These are phyloP conservation scores for Russula olivacea DNA, from an alignment of 768 basidiomycete species.

Conservation along the genomic window DNA sequence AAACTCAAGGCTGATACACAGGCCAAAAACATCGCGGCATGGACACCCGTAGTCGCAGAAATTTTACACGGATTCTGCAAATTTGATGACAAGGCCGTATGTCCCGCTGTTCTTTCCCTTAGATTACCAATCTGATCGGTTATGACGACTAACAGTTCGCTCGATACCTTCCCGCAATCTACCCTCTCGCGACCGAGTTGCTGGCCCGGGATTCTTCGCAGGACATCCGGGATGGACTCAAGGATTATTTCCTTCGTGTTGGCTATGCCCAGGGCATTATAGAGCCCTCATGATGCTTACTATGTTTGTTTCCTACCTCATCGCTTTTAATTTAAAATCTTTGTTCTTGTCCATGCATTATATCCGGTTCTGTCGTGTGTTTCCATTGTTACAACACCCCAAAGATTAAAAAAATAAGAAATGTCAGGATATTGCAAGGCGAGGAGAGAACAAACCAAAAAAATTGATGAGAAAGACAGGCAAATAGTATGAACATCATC, in stretches of 20 bases:
- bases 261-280: constrained; percentile 67
- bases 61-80: constrained; percentile 84
- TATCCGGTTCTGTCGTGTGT: neutral
- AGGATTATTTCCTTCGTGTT: constrained; percentile 75
- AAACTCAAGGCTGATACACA: constrained; percentile 86
- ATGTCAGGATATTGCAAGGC: neutral
- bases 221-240: constrained; percentile 76
- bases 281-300: constrained; percentile 39
- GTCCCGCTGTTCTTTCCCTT: constrained; percentile 30
- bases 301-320: constrained; percentile 1
- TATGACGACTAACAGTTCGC: constrained; percentile 53
- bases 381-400: neutral
- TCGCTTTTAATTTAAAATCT: constrained; percentile 6
- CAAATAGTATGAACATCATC: constrained; percentile 34
- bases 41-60: constrained; percentile 99
- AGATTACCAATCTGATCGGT: neutral
- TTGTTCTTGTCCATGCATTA: neutral
- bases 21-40: constrained; percentile 90
- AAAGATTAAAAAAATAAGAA: neutral
- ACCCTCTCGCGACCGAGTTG: constrained; percentile 83
- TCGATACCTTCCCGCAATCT: constrained; percentile 83
- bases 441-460: neutral
- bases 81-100: constrained; percentile 86
- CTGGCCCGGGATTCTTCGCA: constrained; percentile 75
- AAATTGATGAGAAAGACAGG: neutral